Evolutionary conservation across 257 asterid species (phyloP).

Genomic region (Solanum dulcamara): DNA sequence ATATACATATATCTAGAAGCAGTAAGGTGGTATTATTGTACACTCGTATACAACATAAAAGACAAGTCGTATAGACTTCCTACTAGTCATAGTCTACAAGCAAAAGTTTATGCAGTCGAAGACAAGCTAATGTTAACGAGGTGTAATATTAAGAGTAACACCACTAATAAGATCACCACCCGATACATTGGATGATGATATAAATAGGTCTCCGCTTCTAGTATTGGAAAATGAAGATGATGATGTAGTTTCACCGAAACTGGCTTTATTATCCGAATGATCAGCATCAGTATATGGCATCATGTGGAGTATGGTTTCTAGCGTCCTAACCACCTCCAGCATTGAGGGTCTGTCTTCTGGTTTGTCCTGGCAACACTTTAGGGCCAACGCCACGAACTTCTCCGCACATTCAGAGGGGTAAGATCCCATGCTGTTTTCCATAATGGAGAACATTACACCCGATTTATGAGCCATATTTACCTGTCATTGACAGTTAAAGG

Average conservation of each 20-base stretch:
- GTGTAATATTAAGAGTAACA: conserved; percentile 28
- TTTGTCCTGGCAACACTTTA: conserved; percentile 57
- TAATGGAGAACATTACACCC: conserved; percentile 47
- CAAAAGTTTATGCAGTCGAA: background rate
- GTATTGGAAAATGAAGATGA: conserved; percentile 20
- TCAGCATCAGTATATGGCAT: conserved; percentile 27
- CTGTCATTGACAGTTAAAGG: conserved; percentile 14
- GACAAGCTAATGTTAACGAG: conserved; percentile 33
- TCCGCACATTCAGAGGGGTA: conserved; percentile 50
- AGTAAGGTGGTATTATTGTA: background rate
- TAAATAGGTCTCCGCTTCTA: conserved; percentile 25
- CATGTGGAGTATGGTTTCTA: conserved; percentile 41
- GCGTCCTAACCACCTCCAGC: conserved; percentile 70
- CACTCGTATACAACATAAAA: background rate
- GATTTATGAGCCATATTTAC: conserved; percentile 55
- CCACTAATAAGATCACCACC: conserved; percentile 62
- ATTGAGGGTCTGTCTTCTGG: conserved; percentile 59
- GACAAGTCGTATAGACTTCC: background rate
- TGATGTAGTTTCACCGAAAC: conserved; percentile 18
- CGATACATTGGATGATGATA: conserved; percentile 20
- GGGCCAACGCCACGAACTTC: conserved; percentile 51
- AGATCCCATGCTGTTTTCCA: conserved; percentile 71
- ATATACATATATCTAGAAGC: background rate
- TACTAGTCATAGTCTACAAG: background rate
- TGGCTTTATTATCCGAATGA: conserved; percentile 18